A percentile compares a stretch with the other conserved stretches of the same genome.
Conservation (phyloP, 129 eudicot genomes). For the Flaveria bidentis region DNA sequence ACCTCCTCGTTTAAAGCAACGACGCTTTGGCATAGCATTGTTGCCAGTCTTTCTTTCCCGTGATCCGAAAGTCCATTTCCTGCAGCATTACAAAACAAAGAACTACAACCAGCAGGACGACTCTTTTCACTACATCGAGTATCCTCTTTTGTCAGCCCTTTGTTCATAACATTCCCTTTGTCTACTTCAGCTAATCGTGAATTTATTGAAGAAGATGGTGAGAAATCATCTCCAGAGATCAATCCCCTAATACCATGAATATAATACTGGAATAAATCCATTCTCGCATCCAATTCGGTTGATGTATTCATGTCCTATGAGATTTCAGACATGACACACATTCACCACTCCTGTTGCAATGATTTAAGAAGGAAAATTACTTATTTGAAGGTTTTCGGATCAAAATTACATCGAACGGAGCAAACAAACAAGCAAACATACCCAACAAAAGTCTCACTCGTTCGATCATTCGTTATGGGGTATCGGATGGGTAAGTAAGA, state of each 20-base stretch:
- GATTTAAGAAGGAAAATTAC: not conserved
- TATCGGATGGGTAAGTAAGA: no score
- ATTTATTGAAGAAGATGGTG: constrained; percentile 30
- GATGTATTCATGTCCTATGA: constrained; percentile 36
- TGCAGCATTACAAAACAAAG: constrained; percentile 49
- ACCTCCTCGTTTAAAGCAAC: constrained; percentile 58
- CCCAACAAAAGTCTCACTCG: no score
- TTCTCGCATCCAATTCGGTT: constrained; percentile 38
- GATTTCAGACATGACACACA: constrained; percentile 37
- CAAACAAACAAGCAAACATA: no score
- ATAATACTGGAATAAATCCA: constrained; percentile 69
- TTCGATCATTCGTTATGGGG: no score
- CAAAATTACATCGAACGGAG: not conserved
- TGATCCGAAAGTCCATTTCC: constrained; percentile 49
- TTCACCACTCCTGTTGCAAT: constrained; percentile 21
- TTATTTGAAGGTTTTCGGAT: not conserved
- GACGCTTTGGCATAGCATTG: constrained; percentile 55
- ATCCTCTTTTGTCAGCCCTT: constrained; percentile 5
- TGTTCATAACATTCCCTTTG: constrained; percentile 17
- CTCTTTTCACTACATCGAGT: constrained; percentile 17
- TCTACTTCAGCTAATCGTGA: constrained; percentile 30
- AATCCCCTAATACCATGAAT: constrained; percentile 46
- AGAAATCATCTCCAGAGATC: constrained; percentile 43
- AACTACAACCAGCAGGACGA: constrained; percentile 20
- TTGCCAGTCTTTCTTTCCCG: constrained; percentile 50